Conservation (phyloP, 345 rosid genomes). For the Geranium rotundifolium region DNA sequence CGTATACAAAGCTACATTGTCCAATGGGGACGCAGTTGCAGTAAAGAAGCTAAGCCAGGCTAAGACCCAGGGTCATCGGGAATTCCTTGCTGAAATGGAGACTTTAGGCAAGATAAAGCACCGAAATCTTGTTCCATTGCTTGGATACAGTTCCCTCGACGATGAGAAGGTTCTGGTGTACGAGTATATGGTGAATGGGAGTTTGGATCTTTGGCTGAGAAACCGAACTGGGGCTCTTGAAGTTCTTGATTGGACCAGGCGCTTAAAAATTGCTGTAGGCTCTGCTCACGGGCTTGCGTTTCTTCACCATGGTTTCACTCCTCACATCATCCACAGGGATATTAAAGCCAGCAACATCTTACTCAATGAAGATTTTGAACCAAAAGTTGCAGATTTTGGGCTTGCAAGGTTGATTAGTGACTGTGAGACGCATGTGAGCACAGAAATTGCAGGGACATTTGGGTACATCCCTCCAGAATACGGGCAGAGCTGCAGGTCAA, state of each 20-base stretch:
- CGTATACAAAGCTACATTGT: constrained; percentile 64
- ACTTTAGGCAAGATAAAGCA: constrained; percentile 93
- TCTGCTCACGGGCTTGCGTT: constrained; percentile 79
- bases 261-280: constrained; percentile 61
- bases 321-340: constrained; percentile 90
- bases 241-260: constrained; percentile 67
- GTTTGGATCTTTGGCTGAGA: constrained; percentile 78
- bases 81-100: constrained; percentile 93
- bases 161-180: constrained; percentile 92
- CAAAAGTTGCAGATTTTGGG: constrained; percentile 87
- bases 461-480: constrained; percentile 96
- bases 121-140: constrained; percentile 68
- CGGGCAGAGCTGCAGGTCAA: constrained; percentile 76
- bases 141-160: constrained; percentile 68
- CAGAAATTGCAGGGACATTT: constrained; percentile 70
- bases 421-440: constrained; percentile 82
- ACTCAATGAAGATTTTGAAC: constrained; percentile 55
- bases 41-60: constrained; percentile 84
- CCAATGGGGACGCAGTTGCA: constrained; percentile 57
- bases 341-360: constrained; percentile 88
- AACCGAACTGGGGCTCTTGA: constrained; percentile 50
- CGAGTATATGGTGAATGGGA: constrained; percentile 83
- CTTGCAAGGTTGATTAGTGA: constrained; percentile 87
- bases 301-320: constrained; percentile 73
- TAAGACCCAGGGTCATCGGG: constrained; percentile 73